A percentile compares a stretch with the other conserved stretches of the same genome.
These are phyloP conservation scores for Pinus tabuliformis DNA, from an alignment of 75 land plant genomes.

Conservation along the genomic window DNA sequence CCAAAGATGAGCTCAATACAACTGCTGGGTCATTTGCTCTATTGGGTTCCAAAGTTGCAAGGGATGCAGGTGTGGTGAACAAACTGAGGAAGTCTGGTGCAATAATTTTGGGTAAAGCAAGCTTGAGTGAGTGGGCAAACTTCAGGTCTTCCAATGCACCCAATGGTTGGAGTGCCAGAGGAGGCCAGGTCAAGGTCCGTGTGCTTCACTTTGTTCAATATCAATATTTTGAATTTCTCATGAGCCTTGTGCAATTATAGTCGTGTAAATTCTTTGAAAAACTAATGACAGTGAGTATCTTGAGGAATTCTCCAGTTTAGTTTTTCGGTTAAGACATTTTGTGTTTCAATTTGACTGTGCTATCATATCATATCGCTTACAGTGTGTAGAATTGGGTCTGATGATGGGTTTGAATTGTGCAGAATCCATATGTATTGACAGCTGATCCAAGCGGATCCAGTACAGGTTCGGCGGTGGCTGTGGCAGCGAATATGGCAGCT, in stretches of 20 bases:
- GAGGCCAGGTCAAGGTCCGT: slow-evolving; percentile 43
- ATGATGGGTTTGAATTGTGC: slow-evolving; percentile 2
- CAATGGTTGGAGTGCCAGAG: slow-evolving; percentile 54
- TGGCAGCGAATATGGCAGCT: slow-evolving; percentile 35
- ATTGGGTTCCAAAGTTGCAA: slow-evolving; percentile 34
- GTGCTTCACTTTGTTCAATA: background rate
- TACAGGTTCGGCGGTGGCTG: slow-evolving; percentile 37
- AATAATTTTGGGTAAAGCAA: slow-evolving; percentile 24
- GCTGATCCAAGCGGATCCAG: slow-evolving; percentile 34
- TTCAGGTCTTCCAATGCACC: slow-evolving; percentile 14
- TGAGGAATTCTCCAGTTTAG: too few relatives aligned
- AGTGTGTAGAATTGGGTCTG: background rate
- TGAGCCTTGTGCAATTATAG: background rate
- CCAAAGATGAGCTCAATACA: slow-evolving; percentile 48
- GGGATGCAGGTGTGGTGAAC: slow-evolving; percentile 40
- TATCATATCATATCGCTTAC: too few relatives aligned
- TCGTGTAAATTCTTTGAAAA: background rate
- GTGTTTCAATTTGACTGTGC: too few relatives aligned
- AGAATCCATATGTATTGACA: slow-evolving; percentile 35
- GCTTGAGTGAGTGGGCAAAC: slow-evolving; percentile 27
- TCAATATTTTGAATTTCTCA: background rate
- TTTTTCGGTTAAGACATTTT: too few relatives aligned
- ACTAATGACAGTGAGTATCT: background rate
- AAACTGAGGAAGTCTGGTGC: slow-evolving; percentile 31
- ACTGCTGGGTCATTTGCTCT: slow-evolving; percentile 68